These are phyloP conservation scores for Dothiorella sarmentorum DNA, from an alignment of 2,329 filamentous ascomycete genomes.

Conservation along the genomic window DNA sequence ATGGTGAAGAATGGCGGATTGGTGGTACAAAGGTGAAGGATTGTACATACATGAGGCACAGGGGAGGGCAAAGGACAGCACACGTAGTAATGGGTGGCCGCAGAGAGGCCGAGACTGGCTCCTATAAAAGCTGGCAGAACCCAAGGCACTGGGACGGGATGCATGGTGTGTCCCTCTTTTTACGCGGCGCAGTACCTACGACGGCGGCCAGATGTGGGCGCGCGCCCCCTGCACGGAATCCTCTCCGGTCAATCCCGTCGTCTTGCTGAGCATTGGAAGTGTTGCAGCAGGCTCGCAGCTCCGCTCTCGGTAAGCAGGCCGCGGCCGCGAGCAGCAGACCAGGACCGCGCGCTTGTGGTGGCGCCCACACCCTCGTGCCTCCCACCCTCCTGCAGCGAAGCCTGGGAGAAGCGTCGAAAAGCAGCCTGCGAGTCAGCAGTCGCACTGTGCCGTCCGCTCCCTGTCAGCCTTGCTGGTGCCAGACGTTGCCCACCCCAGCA, in stretches of 20 bases:
- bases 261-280: not conserved
- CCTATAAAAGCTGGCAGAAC: not conserved
- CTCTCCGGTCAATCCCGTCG: not conserved
- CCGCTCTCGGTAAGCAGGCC: too few species aligned
- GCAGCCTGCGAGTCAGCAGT: conserved; percentile 8
- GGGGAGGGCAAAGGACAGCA: not conserved
- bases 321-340: too few species aligned
- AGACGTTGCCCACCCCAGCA: conserved; percentile 11
- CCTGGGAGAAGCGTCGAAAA: conserved; percentile 1
- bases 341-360: not conserved
- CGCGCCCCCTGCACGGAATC: not conserved
- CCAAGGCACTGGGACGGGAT: not conserved
- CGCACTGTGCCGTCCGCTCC: conserved; percentile 13
- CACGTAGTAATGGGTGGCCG: not conserved
- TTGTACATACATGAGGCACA: not conserved
- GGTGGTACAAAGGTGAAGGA: conserved; percentile 4
- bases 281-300: not conserved
- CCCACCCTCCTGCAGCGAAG: conserved; percentile 2
- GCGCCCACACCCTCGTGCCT: too few species aligned
- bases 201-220: not conserved
- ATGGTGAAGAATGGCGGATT: conserved; percentile 1
- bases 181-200: not conserved
- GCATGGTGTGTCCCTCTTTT: conserved; percentile 13
- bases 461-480: conserved; percentile 15
- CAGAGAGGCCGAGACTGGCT: not conserved